A percentile compares a stretch with the other conserved stretches of the same genome.
These are phyloP conservation scores for Boletus sensibilis DNA, from an alignment of 768 basidiomycete genomes.

Conservation along the genomic window DNA sequence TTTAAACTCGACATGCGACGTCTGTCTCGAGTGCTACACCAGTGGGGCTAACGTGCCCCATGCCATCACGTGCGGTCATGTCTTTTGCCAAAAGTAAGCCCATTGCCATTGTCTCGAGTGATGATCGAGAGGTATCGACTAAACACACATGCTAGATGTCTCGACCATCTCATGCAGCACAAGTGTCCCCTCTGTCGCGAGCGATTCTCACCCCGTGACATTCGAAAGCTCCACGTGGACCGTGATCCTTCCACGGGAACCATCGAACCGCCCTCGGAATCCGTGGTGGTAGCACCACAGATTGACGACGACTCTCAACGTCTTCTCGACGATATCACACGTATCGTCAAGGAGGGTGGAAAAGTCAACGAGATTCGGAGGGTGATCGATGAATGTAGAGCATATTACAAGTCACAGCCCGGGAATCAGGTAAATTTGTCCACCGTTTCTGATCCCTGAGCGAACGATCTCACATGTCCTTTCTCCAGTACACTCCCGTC, in stretches of 20 bases:
- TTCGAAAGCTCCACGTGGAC: conserved; percentile 62
- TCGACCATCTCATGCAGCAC: conserved; percentile 46
- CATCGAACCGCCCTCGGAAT: conserved; percentile 22
- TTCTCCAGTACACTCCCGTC: conserved; percentile 49
- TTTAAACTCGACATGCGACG: conserved; percentile 67
- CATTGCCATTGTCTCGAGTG: conserved; percentile 19
- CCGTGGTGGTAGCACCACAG: conserved; percentile 14
- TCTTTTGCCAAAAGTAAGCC: conserved; percentile 53
- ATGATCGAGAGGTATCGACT: conserved; percentile 7
- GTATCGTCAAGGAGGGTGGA: conserved; percentile 55
- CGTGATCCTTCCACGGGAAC: conserved; percentile 34
- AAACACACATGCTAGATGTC: conserved; percentile 44
- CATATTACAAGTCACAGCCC: conserved; percentile 47
- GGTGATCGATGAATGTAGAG: conserved; percentile 49
- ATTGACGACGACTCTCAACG: conserved; percentile 46
- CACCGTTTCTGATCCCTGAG: conserved; percentile 9
- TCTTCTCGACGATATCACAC: conserved; percentile 54
- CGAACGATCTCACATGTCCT: conserved; percentile 6
- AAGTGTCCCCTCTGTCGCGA: conserved; percentile 66
- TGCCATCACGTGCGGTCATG: conserved; percentile 69
- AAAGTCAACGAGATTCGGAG: conserved; percentile 49
- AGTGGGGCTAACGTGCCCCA: conserved; percentile 55
- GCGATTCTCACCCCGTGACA: conserved; percentile 44
- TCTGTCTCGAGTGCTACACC: conserved; percentile 67
- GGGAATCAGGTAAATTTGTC: conserved; percentile 42